phyloP scores from a whole-genome alignment of 2,329 filamentous ascomycete genomes.

The Trichoderma arundinaceum region DNA sequence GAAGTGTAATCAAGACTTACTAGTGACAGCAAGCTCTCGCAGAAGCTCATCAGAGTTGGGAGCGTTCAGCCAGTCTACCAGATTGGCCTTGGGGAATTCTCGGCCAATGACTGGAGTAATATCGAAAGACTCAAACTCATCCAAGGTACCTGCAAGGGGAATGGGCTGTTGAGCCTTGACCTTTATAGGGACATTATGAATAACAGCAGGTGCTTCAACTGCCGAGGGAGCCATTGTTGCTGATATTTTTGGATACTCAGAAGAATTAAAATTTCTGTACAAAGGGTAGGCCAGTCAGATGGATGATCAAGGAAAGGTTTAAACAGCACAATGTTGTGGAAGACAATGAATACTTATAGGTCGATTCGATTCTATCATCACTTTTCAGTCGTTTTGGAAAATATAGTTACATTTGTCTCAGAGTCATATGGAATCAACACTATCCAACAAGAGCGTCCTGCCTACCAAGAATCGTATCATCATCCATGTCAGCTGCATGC shows the following conservation, averaged over 20 bases:
- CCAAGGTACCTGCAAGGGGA: conserved; percentile 56
- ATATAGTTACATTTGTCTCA: neutral
- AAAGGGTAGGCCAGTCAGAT: neutral
- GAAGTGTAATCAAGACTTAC: conserved; percentile 46
- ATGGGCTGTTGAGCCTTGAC: conserved; percentile 37
- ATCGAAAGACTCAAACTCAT: conserved; percentile 61
- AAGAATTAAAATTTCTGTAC: neutral
- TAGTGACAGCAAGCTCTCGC: conserved; percentile 69
- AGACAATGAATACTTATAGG: conserved; percentile 6
- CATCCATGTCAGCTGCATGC: neutral
- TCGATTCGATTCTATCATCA: too few species aligned
- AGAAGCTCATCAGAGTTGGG: conserved; percentile 67
- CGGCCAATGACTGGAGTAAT: conserved; percentile 66
- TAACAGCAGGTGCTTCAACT: conserved; percentile 28
- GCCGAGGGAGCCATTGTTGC: conserved; percentile 32
- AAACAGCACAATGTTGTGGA: neutral
- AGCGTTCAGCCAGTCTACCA: conserved; percentile 65
- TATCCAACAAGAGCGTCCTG: neutral
- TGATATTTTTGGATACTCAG: neutral
- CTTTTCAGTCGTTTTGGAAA: neutral
- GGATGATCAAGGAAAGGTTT: neutral
- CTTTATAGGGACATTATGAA: conserved; percentile 29
- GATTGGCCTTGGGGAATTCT: conserved; percentile 63
- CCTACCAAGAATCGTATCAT: neutral
- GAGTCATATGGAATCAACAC: neutral